These are phyloP conservation scores for Neophaeococcomyces mojaviensis DNA, from an alignment of 2,329 filamentous ascomycete species.

Conservation along the genomic window DNA sequence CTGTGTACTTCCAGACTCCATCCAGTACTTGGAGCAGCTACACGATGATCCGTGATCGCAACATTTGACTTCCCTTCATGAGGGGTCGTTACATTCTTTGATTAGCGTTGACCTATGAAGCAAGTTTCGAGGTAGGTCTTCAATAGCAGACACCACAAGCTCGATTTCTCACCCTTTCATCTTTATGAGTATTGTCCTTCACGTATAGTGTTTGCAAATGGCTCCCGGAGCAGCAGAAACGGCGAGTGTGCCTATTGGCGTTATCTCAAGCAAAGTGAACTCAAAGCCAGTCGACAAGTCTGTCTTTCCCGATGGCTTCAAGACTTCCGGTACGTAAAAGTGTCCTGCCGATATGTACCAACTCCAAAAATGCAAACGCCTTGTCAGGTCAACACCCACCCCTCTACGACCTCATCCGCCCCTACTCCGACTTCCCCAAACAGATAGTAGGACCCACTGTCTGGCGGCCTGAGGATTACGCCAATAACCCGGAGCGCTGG, in stretches of 20 bases:
- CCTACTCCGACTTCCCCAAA: slow-evolving; percentile 64
- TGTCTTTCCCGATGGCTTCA: slow-evolving; percentile 56
- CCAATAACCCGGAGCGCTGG: slow-evolving; percentile 59
- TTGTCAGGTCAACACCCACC: slow-evolving; percentile 63
- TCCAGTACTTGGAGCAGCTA: no score
- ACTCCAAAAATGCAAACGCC: not conserved
- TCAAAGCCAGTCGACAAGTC: slow-evolving; percentile 13
- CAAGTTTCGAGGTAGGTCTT: no score
- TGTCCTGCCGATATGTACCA: not conserved
- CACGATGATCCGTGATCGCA: no score
- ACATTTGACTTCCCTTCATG: no score
- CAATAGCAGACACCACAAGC: no score
- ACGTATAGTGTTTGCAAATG: not conserved
- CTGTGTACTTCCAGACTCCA: no score
- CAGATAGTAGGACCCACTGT: slow-evolving; percentile 64
- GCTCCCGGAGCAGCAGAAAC: slow-evolving; percentile 1
- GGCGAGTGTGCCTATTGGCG: not conserved
- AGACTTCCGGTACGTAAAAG: slow-evolving; percentile 35
- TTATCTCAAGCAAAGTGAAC: not conserved
- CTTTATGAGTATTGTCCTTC: not conserved
- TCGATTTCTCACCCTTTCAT: not conserved
- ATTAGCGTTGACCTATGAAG: no score
- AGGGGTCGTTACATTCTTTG: no score
- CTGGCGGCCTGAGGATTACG: slow-evolving; percentile 62
- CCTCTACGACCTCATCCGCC: slow-evolving; percentile 54